phyloP scores from a whole-genome alignment of 768 basidiomycete species.

The Pilatotrama ljubarskyi region DNA sequence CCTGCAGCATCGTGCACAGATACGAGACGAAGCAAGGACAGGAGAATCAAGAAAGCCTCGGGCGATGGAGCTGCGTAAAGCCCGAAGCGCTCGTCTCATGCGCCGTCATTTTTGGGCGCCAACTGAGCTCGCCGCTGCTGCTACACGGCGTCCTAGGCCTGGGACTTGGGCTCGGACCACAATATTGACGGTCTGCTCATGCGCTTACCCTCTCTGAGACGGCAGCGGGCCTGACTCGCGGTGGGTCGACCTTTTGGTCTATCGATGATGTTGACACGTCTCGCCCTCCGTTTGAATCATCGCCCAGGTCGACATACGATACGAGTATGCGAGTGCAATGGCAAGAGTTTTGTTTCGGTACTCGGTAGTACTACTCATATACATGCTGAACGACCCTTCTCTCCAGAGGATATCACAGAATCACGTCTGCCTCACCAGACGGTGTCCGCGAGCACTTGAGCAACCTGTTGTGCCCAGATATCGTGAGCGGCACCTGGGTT shows the following conservation, averaged over 20 bases:
- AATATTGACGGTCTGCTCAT: background rate
- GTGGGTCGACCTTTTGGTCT: too few relatives aligned
- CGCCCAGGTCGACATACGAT: too few relatives aligned
- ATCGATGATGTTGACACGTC: too few relatives aligned
- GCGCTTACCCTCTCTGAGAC: background rate
- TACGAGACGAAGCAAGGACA: background rate
- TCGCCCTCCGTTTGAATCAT: too few relatives aligned
- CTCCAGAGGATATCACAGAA: background rate
- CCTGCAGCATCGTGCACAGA: conserved; percentile 11
- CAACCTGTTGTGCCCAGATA: conserved; percentile 28
- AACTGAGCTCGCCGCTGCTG: background rate
- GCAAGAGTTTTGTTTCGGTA: background rate
- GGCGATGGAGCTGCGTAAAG: background rate
- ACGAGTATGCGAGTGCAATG: too few relatives aligned
- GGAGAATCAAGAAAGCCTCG: background rate
- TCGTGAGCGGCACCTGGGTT: conserved; percentile 27
- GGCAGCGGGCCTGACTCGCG: background rate
- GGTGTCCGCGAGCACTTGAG: conserved; percentile 22
- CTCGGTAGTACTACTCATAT: too few relatives aligned
- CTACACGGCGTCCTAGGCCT: background rate
- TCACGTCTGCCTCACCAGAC: conserved; percentile 19
- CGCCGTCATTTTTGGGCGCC: conserved; percentile 10
- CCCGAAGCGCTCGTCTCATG: background rate
- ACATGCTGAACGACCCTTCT: background rate
- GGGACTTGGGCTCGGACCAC: background rate